Evolutionary conservation across 78 protist species (phyloP).

Genomic region (Dictyostelium firmibasis): DNA sequence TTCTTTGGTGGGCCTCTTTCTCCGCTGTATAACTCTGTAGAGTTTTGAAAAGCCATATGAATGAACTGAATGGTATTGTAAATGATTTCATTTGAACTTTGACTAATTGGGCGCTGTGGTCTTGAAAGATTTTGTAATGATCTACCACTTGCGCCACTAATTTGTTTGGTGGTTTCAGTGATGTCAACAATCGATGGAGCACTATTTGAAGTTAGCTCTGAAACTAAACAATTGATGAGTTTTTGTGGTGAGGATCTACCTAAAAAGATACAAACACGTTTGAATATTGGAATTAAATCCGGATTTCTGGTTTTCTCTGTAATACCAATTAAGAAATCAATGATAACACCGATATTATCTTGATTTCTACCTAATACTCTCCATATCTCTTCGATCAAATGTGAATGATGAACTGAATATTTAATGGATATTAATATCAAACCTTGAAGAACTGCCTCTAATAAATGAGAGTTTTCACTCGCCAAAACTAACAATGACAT

Average conservation of each 20-base stretch:
- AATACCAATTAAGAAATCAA: conserved; percentile 32
- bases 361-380: conserved; percentile 31
- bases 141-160: background rate
- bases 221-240: conserved; percentile 62
- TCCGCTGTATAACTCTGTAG: conserved; percentile 21
- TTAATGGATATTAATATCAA: conserved; percentile 29
- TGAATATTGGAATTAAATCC: conserved; percentile 59
- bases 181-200: conserved; percentile 27
- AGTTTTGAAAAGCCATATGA: conserved; percentile 13
- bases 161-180: conserved; percentile 17
- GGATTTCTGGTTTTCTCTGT: conserved; percentile 64
- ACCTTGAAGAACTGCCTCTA: conserved; percentile 53
- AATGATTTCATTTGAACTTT: background rate
- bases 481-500: conserved; percentile 10
- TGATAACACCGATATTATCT: conserved; percentile 43
- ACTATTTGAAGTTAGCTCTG: conserved; percentile 30
- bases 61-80: conserved; percentile 40
- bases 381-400: conserved; percentile 62
- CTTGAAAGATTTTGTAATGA: background rate
- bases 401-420: conserved; percentile 25
- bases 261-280: conserved; percentile 40
- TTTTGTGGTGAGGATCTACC: conserved; percentile 75
- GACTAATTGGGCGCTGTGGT: background rate
- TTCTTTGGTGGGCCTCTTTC: background rate
- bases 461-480: background rate